A percentile compares a stretch with the other conserved stretches of the same genome.
phyloP scores from a whole-genome alignment of 495 filamentous ascomycete genomes.

The Aspergillus sclerotiicarbonarius region DNA sequence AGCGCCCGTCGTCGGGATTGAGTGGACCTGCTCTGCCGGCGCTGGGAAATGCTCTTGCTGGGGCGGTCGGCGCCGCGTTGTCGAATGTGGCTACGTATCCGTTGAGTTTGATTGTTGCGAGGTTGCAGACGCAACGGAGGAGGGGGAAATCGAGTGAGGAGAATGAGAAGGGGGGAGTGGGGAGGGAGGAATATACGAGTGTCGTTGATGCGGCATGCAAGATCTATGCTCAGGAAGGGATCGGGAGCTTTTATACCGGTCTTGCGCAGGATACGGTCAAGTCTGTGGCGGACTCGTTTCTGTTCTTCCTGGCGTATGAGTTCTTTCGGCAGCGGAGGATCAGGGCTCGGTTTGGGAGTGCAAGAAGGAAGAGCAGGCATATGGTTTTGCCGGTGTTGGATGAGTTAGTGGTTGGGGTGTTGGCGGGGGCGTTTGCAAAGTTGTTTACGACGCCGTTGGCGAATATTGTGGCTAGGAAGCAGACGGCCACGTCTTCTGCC shows the following conservation, averaged over 20 bases:
- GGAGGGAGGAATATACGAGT: slow-evolving; percentile 51
- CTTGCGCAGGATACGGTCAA: slow-evolving; percentile 69
- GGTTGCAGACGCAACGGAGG: slow-evolving; percentile 81
- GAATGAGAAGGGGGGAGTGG: slow-evolving; percentile 21
- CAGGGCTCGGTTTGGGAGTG: slow-evolving; percentile 31
- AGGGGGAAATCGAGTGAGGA: slow-evolving; percentile 25
- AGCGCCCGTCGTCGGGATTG: slow-evolving; percentile 38
- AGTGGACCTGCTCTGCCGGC: slow-evolving; percentile 66
- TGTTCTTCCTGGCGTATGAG: slow-evolving; percentile 84
- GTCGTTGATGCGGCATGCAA: slow-evolving; percentile 66
- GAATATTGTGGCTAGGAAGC: slow-evolving; percentile 80
- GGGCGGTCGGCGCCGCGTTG: slow-evolving; percentile 73
- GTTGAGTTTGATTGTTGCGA: slow-evolving; percentile 78
- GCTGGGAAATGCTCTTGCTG: slow-evolving; percentile 82
- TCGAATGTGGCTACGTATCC: slow-evolving; percentile 81
- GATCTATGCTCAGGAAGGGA: slow-evolving; percentile 70
- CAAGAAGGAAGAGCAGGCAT: slow-evolving; percentile 39
- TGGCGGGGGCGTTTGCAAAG: slow-evolving; percentile 75
- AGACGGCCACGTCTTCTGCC: slow-evolving; percentile 58
- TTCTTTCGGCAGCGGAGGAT: slow-evolving; percentile 64
- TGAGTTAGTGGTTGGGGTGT: slow-evolving; percentile 72
- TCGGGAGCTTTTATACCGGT: slow-evolving; percentile 73
- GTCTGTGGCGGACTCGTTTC: slow-evolving; percentile 70
- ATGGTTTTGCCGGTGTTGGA: slow-evolving; percentile 60
- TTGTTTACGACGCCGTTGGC: slow-evolving; percentile 77